Conservation (phyloP, 2,329 filamentous ascomycete species). For the Neopestalotiopsis rosae region DNA sequence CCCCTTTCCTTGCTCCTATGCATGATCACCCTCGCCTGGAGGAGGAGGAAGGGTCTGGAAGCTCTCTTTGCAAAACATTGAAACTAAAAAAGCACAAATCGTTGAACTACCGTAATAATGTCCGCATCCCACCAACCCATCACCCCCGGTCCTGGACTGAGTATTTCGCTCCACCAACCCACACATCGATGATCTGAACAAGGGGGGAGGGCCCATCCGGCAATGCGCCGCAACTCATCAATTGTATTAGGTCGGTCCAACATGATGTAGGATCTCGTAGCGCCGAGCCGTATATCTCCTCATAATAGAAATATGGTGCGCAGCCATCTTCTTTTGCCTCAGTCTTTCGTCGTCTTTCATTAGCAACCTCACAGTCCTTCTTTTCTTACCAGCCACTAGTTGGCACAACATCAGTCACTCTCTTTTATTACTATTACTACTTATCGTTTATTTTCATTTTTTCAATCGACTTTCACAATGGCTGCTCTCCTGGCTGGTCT, state of each 20-base stretch:
- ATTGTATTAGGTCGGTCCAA: not conserved
- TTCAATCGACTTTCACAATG: constrained; percentile 9
- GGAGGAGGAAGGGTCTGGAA: no score
- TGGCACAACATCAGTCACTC: constrained; percentile 3
- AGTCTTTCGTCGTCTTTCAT: not conserved
- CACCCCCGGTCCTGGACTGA: not conserved
- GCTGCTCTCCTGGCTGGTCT: constrained; percentile 17
- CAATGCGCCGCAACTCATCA: constrained; percentile 6
- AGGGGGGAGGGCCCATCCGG: not conserved
- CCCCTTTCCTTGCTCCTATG: no score
- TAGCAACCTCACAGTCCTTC: constrained; percentile 1
- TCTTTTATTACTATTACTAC: not conserved
- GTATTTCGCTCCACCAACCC: not conserved
- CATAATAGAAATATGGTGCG: not conserved
- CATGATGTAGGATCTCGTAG: not conserved
- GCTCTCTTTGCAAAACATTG: not conserved
- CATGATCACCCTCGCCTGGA: no score
- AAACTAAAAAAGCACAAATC: not conserved
- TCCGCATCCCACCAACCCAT: not conserved
- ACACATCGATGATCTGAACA: constrained; percentile 9
- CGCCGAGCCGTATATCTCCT: not conserved
- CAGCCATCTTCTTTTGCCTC: not conserved
- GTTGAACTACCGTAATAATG: not conserved
- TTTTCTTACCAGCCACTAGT: not conserved
- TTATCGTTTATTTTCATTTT: not conserved